Evolutionary conservation across 352 stramenopile species (phyloP).

Genomic region (Globisporangium perplexum): DNA sequence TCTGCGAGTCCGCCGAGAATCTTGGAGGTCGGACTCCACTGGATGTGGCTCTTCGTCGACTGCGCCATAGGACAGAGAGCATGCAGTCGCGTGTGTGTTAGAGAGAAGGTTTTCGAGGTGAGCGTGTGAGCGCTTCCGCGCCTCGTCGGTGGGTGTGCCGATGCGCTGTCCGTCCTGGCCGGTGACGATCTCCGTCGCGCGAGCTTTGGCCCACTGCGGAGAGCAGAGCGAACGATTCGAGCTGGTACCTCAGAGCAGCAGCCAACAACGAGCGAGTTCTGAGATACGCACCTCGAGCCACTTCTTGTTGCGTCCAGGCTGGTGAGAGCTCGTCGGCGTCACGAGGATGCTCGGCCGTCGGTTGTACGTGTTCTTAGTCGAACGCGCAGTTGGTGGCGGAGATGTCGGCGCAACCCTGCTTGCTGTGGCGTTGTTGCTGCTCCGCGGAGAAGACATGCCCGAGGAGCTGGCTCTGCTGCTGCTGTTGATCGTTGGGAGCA

Average conservation of each 20-base stretch:
- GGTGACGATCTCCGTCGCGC: slow-evolving; percentile 28
- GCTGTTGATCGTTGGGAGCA: slow-evolving; percentile 2
- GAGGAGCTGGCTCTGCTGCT: neutral
- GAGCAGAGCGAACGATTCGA: neutral
- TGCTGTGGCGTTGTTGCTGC: neutral
- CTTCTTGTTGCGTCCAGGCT: slow-evolving; percentile 21
- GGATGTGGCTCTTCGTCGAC: slow-evolving; percentile 36
- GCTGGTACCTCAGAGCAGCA: neutral
- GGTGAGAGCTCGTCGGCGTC: neutral
- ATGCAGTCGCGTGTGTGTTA: neutral
- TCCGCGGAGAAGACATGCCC: neutral
- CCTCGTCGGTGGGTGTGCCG: slow-evolving; percentile 20
- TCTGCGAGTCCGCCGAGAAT: slow-evolving; percentile 52
- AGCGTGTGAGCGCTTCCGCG: slow-evolving; percentile 2
- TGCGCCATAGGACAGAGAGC: slow-evolving; percentile 7
- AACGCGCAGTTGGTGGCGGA: neutral
- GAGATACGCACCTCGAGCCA: slow-evolving; percentile 30
- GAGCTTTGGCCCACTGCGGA: slow-evolving; percentile 43
- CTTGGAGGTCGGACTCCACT: slow-evolving; percentile 48
- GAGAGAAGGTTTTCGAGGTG: too few relatives aligned
- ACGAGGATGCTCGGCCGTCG: slow-evolving; percentile 12
- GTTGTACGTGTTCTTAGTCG: slow-evolving; percentile 1
- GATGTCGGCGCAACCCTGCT: neutral
- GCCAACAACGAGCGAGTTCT: neutral
- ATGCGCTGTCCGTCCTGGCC: slow-evolving; percentile 12